Evolutionary conservation across 2,329 filamentous ascomycete genomes (phyloP).

Genomic region (Trichoderma sp.): DNA sequence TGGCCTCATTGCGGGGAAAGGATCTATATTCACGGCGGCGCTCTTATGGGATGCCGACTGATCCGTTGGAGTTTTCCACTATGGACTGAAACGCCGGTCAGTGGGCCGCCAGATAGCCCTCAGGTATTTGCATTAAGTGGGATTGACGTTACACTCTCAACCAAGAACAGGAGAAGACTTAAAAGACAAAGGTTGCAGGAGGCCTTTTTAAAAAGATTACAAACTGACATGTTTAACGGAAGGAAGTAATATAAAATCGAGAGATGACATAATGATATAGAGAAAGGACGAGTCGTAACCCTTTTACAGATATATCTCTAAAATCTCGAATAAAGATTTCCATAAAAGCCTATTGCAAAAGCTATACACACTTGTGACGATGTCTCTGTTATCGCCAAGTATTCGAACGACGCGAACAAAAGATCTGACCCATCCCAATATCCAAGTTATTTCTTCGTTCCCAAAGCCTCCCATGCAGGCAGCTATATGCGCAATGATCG

Average conservation of each 20-base stretch:
- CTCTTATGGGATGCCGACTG: not conserved
- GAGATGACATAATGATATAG: not conserved
- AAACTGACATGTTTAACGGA: not conserved
- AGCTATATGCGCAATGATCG: not conserved
- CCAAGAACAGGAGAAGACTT: not conserved
- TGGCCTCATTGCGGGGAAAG: not conserved
- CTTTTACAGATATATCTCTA: not conserved
- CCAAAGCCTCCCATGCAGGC: not conserved
- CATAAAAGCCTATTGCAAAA: not conserved
- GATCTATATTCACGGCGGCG: not conserved
- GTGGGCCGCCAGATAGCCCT: not conserved
- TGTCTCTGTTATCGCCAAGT: not conserved
- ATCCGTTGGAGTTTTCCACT: not conserved
- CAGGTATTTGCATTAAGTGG: not conserved
- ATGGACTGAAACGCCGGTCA: not conserved
- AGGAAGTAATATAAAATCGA: not conserved
- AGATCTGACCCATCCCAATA: not conserved
- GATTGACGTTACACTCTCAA: not conserved
- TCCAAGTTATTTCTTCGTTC: not conserved
- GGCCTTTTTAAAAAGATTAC: not conserved
- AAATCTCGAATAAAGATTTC: not conserved
- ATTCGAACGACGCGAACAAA: not conserved
- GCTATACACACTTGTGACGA: not conserved
- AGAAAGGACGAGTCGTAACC: not conserved
- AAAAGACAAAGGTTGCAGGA: not conserved